These are phyloP conservation scores for Beta corolliflora DNA, from an alignment of 179 eudicot genomes.

Conservation along the genomic window DNA sequence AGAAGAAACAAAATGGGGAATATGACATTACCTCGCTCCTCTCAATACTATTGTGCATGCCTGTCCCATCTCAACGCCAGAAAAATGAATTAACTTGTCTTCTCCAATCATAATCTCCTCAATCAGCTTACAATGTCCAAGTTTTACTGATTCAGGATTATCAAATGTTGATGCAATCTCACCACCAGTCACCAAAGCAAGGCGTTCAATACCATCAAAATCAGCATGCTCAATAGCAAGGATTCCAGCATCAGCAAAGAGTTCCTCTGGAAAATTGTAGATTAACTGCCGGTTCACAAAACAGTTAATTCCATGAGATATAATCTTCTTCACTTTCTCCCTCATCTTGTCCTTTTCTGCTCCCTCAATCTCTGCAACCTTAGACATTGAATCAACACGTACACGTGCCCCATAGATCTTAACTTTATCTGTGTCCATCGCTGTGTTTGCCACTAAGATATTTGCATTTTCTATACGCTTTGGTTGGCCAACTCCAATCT, in stretches of 20 bases:
- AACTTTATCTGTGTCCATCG: slow-evolving; percentile 99
- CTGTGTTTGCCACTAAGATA: slow-evolving; percentile 94
- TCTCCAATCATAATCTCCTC: slow-evolving; percentile 99
- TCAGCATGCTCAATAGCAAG: slow-evolving; percentile 99
- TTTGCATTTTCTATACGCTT: slow-evolving; percentile 97
- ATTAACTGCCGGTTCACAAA: slow-evolving; percentile 91
- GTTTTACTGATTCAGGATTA: slow-evolving; percentile 95
- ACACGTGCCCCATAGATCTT: slow-evolving; percentile 98
- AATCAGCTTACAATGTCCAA: slow-evolving; percentile 93
- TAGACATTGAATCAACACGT: slow-evolving; percentile 98
- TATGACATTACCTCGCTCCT: slow-evolving; percentile 80
- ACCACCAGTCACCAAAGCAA: slow-evolving; percentile 95
- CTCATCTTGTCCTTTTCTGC: slow-evolving; percentile 99
- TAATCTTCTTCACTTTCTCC: slow-evolving; percentile 91
- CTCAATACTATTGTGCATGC: slow-evolving; percentile 96
- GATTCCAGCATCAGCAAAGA: slow-evolving; percentile 98
- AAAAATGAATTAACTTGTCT: slow-evolving; percentile 92
- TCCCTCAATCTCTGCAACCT: slow-evolving; percentile 91
- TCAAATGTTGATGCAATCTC: slow-evolving; percentile 99
- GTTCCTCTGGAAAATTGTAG: slow-evolving; percentile 97
- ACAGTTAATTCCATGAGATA: slow-evolving; percentile 92
- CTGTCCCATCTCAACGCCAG: slow-evolving; percentile 97
- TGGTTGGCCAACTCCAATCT: slow-evolving; percentile 97
- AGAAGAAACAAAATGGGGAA: background rate
- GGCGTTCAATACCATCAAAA: slow-evolving; percentile 97